Evolutionary conservation across 805 yeast species (phyloP), one percentile per base, ranked within the genome.

Genomic region (Millerozyma acaciae): DNA sequence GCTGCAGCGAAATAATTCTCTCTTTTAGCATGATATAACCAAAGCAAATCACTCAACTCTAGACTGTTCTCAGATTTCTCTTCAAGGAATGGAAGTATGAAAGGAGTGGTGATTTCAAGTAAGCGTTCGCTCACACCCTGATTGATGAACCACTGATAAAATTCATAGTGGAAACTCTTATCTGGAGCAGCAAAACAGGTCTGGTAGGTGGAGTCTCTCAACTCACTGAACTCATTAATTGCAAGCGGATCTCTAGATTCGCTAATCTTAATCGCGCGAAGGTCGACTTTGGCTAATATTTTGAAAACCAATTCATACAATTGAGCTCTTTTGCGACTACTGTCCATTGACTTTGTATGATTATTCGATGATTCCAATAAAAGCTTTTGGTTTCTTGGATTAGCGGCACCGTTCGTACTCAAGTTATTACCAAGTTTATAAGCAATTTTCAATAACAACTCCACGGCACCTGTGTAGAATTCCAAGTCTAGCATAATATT

Each of bases 141-240:
- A 27, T 70, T 61, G 21, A 87, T 80, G 46, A 87, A 80, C 97
- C 97, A 93, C 54, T 86, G 90, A 57, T 93, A 93, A 43, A 93
- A 75, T 43, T 85, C 84, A 59, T 80, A 87, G 44, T 93, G 98
- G 71, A 93, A 93, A n/a, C 78, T 56, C 49, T 81, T 84, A 53
- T 93, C 97, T 28, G 75, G 69, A 33, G 80, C 80, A 12, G 75
- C 73, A 48, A 88, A 78, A 35, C 93, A 85, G 12, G 81, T 70
- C 6, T 74, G 72, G 54, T 89, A 89, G 20, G 93, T 76, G 26
- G 76, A 68, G 45, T 84, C 85, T 45, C 94, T 73, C 16, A 82
- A 57, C 39, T 75, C 76, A 13, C 73, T 63, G 42, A 73, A 70
- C 33, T 76, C 80, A 24, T 71, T 70, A 15, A 70, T 62, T 44